These are phyloP conservation scores for Parachaetomium inaequale DNA, from an alignment of 495 filamentous ascomycete species.

Conservation along the genomic window DNA sequence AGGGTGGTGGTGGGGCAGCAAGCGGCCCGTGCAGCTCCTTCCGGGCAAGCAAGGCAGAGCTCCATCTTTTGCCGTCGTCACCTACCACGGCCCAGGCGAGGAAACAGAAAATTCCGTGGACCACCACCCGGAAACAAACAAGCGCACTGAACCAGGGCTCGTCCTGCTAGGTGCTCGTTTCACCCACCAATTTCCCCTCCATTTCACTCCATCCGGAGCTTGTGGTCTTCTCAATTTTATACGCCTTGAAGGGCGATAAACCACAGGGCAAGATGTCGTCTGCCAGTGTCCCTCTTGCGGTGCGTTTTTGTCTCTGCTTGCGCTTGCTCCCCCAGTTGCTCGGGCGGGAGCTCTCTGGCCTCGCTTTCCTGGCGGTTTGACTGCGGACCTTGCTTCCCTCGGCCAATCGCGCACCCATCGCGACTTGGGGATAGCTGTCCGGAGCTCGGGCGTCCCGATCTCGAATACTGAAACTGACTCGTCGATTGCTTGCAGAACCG, in stretches of 20 bases:
- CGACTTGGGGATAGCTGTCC: neutral
- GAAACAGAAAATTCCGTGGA: conserved; percentile 16
- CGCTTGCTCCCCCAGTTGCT: too few relatives aligned
- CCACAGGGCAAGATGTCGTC: conserved; percentile 56
- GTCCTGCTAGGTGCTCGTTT: conserved; percentile 18
- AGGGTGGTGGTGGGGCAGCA: conserved; percentile 17
- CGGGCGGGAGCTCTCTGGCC: neutral
- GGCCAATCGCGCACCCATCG: conserved; percentile 13
- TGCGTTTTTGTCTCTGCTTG: conserved; percentile 32
- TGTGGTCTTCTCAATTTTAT: conserved; percentile 13
- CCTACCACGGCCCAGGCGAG: conserved; percentile 17
- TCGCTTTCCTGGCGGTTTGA: neutral
- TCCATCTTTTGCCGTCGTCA: conserved; percentile 23
- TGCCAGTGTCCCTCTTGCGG: conserved; percentile 62
- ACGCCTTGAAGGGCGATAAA: conserved; percentile 35
- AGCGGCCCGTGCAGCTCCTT: conserved; percentile 22
- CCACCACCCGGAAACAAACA: conserved; percentile 18
- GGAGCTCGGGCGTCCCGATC: neutral
- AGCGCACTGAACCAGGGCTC: conserved; percentile 23
- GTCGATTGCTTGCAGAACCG: conserved; percentile 57
- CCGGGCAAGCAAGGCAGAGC: conserved; percentile 10
- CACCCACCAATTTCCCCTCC: conserved; percentile 11
- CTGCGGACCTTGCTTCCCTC: conserved; percentile 4
- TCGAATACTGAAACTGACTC: conserved; percentile 31
- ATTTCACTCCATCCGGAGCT: conserved; percentile 18